These are phyloP conservation scores for Acacia acuminata DNA, from an alignment of 306 rosid species.

Conservation along the genomic window DNA sequence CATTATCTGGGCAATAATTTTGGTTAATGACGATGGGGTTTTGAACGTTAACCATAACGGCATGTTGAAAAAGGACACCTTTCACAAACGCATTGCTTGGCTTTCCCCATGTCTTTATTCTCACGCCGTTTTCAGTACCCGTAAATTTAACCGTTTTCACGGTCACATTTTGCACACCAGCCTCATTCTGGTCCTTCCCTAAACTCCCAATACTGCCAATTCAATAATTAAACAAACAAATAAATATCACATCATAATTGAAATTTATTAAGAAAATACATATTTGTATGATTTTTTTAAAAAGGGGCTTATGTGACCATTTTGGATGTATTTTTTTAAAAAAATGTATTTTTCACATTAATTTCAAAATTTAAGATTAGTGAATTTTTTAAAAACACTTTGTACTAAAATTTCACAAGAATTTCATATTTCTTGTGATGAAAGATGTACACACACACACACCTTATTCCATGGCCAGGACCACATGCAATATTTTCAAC, in stretches of 20 bases:
- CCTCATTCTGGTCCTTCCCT: conserved; percentile 43
- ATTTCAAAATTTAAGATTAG: too few relatives aligned
- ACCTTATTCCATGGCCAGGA: conserved; percentile 67
- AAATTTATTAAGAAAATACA: not conserved
- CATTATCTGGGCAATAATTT: conserved; percentile 53
- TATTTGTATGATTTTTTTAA: not conserved
- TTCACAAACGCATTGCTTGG: conserved; percentile 53
- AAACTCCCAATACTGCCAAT: conserved; percentile 71
- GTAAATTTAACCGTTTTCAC: conserved; percentile 49
- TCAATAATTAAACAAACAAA: not conserved
- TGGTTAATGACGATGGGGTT: conserved; percentile 69
- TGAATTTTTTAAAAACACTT: too few relatives aligned
- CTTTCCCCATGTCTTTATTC: conserved; percentile 71
- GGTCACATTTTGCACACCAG: conserved; percentile 71
- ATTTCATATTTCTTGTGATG: too few relatives aligned
- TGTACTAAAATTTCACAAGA: too few relatives aligned
- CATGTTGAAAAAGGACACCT: conserved; percentile 43
- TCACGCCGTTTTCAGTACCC: conserved; percentile 55
- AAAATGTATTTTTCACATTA: too few relatives aligned
- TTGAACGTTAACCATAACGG: conserved; percentile 53
- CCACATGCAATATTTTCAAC: conserved; percentile 61
- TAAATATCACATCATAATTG: not conserved
- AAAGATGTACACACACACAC: not conserved
- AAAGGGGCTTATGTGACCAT: too few relatives aligned
- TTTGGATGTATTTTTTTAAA: too few relatives aligned